phyloP scores from a whole-genome alignment of 2,329 filamentous ascomycete species.

The Dissoconium aciculare region DNA sequence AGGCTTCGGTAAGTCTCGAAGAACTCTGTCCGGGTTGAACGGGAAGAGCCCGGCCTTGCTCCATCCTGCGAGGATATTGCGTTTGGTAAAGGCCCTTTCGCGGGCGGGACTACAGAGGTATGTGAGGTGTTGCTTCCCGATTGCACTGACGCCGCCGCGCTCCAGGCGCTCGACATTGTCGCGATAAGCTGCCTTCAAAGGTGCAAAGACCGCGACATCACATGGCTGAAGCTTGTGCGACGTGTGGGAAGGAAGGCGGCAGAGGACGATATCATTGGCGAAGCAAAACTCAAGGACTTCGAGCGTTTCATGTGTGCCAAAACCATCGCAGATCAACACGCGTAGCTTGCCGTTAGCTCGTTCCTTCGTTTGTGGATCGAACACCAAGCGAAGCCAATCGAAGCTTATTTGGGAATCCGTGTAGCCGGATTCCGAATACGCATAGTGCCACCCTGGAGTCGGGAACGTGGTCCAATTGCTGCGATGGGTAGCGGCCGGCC shows the following conservation, averaged over 20 bases:
- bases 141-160: slow-evolving; percentile 1
- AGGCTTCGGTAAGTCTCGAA: too few species aligned
- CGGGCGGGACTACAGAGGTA: background rate
- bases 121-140: slow-evolving; percentile 1
- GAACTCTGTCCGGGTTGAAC: too few species aligned
- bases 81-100: background rate
- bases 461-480: too few species aligned
- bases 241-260: too few species aligned
- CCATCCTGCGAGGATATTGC: slow-evolving; percentile 8
- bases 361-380: slow-evolving; percentile 23
- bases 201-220: background rate
- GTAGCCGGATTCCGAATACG: too few species aligned
- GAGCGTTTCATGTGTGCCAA: slow-evolving; percentile 24
- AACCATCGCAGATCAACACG: slow-evolving; percentile 25
- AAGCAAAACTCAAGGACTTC: slow-evolving; percentile 18
- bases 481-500: too few species aligned
- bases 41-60: slow-evolving; percentile 1
- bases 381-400: slow-evolving; percentile 24
- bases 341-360: slow-evolving; percentile 21
- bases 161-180: slow-evolving; percentile 1
- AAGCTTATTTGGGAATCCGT: too few species aligned
- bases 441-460: too few species aligned
- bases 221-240: background rate
- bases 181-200: background rate
- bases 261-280: slow-evolving; percentile 23